A percentile compares a stretch with the other conserved stretches of the same genome.
Conservation (phyloP, 1,139 yeast genomes). For the Oligophagozyma castellii region DNA sequence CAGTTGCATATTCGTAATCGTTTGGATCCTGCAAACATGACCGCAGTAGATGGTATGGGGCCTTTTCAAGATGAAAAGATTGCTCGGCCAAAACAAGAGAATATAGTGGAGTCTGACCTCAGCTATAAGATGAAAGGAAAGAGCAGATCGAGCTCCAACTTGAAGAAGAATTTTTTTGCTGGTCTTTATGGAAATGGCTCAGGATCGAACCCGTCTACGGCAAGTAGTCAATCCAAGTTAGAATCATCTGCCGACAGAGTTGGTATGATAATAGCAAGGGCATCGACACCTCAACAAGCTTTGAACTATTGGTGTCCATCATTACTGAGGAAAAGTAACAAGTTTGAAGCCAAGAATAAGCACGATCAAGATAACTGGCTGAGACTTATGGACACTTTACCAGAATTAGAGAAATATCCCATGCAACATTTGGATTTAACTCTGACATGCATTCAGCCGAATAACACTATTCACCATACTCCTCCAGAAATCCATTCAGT, state of each 20-base stretch:
- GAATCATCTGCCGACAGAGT: conserved; percentile 5
- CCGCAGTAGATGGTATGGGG: conserved; percentile 3
- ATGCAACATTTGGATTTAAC: conserved; percentile 16
- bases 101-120: conserved; percentile 8
- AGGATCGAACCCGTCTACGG: conserved; percentile 3
- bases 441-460: conserved; percentile 17
- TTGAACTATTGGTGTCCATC: conserved; percentile 26
- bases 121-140: conserved; percentile 9
- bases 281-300: conserved; percentile 17
- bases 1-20: conserved; percentile 13
- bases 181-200: conserved; percentile 6
- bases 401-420: conserved; percentile 14
- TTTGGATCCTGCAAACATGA: conserved; percentile 5
- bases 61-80: conserved; percentile 3
- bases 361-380: conserved; percentile 19
- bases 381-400: conserved; percentile 12
- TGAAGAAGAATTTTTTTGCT: conserved; percentile 10
- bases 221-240: conserved; percentile 1
- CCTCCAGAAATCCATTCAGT: conserved; percentile 17
- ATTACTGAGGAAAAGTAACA: conserved; percentile 21
- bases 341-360: conserved; percentile 13
- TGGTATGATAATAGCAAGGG: conserved; percentile 13
- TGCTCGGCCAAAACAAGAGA: conserved; percentile 1
- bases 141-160: conserved; percentile 6
- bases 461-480: conserved; percentile 11